Evolutionary conservation across 495 filamentous ascomycete genomes (phyloP), one percentile per base, ranked within the genome.

Genomic region (Penicillium egyptiacum): DNA sequence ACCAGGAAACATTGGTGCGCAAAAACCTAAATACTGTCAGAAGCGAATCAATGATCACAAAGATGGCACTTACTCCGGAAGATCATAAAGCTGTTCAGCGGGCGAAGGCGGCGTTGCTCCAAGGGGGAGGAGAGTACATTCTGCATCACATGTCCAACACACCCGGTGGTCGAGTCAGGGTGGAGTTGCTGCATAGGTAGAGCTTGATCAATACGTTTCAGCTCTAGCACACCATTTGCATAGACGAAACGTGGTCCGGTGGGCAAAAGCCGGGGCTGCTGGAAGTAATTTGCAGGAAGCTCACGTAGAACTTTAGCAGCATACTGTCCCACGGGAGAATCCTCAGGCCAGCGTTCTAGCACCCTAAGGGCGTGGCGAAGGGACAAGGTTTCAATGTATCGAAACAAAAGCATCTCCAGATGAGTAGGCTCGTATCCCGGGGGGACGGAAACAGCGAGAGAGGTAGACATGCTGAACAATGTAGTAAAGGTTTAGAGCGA

Each of bases 21-120:
- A 75, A 50, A 65, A 81, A 51, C 67, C 77, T 79, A 48, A 14
- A 42, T 20, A 50, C 33, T 50, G 51, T 73, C 47, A 74, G 58
- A 40, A 23, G 5, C 6, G 16, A 9, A 23, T 23, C 26, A 40
- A n/a, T 40, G 25, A 31, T 28, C 30, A 12, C 23, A 4, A 35
- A 7, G 31, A 17, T 39, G 28, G 0, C 25, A 71, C 75, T 66
- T 71, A 81, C 79, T 70, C 59, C 79, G 59, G 51, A 75, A 82
- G 5, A 69, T 70, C 60, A 82, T 80, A 58, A 71, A 82, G 26
- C 69, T 72, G 54, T 82, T 82, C 10, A 82, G 53, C 22, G 75
- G 65, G n/a, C 65, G 42, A 17, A 20, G 35, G 1, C 46, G 54
- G 10, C 37, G 17, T 19, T 28, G 35, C 39, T n/a, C 16, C 39